phyloP scores from a whole-genome alignment of 1,284 basidiomycete genomes.

The Ustilago hordei region DNA sequence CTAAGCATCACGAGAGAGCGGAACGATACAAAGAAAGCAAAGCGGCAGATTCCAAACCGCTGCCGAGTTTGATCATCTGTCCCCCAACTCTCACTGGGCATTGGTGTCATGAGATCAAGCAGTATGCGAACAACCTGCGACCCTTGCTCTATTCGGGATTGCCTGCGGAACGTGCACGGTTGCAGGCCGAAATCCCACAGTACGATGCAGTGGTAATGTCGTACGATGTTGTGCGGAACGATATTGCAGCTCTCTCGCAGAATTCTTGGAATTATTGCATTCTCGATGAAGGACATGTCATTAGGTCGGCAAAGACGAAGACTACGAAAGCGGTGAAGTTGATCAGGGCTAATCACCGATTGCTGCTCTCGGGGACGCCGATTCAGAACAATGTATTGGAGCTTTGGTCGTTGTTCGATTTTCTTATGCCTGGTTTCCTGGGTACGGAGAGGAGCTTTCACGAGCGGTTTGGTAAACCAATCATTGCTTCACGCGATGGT shows the following conservation, averaged over 20 bases:
- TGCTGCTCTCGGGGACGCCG: constrained; percentile 95
- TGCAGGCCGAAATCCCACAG: constrained; percentile 51
- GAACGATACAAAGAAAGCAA: constrained; percentile 78
- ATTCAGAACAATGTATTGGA: constrained; percentile 99
- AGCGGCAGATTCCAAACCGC: constrained; percentile 82
- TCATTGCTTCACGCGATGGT: constrained; percentile 92
- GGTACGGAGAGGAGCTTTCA: constrained; percentile 96
- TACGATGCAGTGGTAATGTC: constrained; percentile 92
- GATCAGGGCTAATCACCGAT: constrained; percentile 88
- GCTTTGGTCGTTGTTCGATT: constrained; percentile 98
- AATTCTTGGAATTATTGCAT: constrained; percentile 95
- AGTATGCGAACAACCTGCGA: constrained; percentile 86
- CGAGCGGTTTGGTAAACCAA: constrained; percentile 95
- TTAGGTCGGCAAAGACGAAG: constrained; percentile 98
- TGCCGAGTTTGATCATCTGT: constrained; percentile 95
- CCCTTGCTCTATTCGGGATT: constrained; percentile 92
- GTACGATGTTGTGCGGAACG: constrained; percentile 96
- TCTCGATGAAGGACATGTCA: constrained; percentile 97
- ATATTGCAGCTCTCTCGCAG: constrained; percentile 81
- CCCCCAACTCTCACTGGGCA: constrained; percentile 96
- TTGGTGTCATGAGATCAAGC: constrained; percentile 97
- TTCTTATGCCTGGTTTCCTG: constrained; percentile 98
- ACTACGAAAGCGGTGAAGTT: constrained; percentile 95
- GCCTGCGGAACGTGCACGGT: constrained; percentile 82
- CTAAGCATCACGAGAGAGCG: constrained; percentile 89